Evolutionary conservation across 495 filamentous ascomycete genomes (phyloP).

Genomic region (Glarea lozoyensis): DNA sequence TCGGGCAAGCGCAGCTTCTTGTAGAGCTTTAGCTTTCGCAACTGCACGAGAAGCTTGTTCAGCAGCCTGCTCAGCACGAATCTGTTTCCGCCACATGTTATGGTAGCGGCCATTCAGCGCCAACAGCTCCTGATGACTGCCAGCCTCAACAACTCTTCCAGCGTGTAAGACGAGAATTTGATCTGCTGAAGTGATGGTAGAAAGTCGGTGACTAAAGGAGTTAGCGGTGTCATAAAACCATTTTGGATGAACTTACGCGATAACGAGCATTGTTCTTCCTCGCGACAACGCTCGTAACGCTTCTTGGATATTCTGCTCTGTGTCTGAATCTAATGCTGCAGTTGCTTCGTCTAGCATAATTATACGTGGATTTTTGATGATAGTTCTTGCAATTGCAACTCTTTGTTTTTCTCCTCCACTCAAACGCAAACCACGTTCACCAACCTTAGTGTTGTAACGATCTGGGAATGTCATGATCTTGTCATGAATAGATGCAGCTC

Average conservation of each 20-base stretch:
- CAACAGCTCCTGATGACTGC: conserved; percentile 80
- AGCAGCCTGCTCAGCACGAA: conserved; percentile 74
- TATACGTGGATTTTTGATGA: conserved; percentile 90
- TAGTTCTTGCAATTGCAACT: conserved; percentile 92
- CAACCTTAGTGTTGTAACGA: conserved; percentile 83
- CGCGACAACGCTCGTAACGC: conserved; percentile 70
- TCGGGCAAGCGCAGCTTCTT: conserved; percentile 14
- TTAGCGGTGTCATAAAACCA: background rate
- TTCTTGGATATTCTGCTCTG: conserved; percentile 89
- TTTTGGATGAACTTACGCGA: conserved; percentile 37
- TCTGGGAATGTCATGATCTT: conserved; percentile 92
- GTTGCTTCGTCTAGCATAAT: conserved; percentile 97
- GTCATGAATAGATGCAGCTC: conserved; percentile 90
- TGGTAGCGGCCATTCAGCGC: conserved; percentile 70
- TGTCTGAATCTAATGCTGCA: conserved; percentile 89
- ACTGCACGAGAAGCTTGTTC: conserved; percentile 40
- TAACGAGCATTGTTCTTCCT: conserved; percentile 70
- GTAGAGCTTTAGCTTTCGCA: conserved; percentile 15
- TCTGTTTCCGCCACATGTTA: conserved; percentile 95
- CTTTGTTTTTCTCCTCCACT: conserved; percentile 96
- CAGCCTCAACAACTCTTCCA: conserved; percentile 74
- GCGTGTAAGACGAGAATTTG: conserved; percentile 89
- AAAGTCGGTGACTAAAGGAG: conserved; percentile 62
- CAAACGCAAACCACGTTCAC: conserved; percentile 85
- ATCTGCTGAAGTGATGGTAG: conserved; percentile 88